Evolutionary conservation across 768 basidiomycete genomes (phyloP), one percentile per base, ranked within the genome.

Genomic region (Tricholomella constricta): DNA sequence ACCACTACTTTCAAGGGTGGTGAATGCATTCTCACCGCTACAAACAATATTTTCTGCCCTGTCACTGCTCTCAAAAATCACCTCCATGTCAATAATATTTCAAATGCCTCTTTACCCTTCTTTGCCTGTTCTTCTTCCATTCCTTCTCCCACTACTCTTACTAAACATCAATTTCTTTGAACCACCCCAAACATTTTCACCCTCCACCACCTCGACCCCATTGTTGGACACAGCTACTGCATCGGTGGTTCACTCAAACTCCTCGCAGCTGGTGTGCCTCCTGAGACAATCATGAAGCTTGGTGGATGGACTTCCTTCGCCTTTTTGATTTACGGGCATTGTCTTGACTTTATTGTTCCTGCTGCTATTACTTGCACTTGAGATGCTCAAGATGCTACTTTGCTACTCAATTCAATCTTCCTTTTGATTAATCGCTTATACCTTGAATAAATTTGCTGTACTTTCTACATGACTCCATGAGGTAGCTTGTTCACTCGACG

Each of bases 61-160:
- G 54, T 66, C 2, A 14, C 12, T 40, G 63, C 62, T 0, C n/a
- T 66, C 1, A 37, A 56, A 9, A 54, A 58, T 17, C 63, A 63
- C 29, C 9, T 60, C 2, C 5, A 1, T 0, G 20, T 47, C n/a
- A 62, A 62, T n/a, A 15, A 45, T 14, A 23, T 38, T 12, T 23
- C 51, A 1, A 12, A 46, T 10, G 8, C 2, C 0, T 2, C 37
- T 29, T 23, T 51, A 15, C 59, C 57, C 8, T 34, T 63, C 2
- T 63, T 63, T 41, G 37, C 56, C 15, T 56, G 32, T 44, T 31
- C 12, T 17, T 17, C 31, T 17, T 6, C 5, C 6, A 2, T 7
- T 7, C 12, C 20, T 4, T 47, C 19, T 4, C n/a, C 4, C 7
- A 20, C 32, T 17, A 2, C 5, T 15, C 23, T 47, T 6, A 32